phyloP scores from a whole-genome alignment of 495 filamentous ascomycete species.

The Xylaria sp. region DNA sequence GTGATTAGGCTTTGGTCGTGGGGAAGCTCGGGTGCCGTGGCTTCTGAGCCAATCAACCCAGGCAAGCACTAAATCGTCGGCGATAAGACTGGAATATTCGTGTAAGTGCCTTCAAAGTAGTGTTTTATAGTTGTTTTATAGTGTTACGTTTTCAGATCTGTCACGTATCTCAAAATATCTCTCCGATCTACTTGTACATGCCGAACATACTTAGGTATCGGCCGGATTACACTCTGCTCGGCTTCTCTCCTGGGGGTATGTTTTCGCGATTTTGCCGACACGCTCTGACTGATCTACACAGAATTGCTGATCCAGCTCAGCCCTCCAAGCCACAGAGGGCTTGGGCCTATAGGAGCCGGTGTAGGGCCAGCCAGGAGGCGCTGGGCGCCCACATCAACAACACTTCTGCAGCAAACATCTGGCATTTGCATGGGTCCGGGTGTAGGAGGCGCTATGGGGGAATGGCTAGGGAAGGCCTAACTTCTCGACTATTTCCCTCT shows the following conservation, averaged over 20 bases:
- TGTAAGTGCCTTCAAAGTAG: not conserved
- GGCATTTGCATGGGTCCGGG: slow-evolving; percentile 2
- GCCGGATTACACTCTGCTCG: not conserved
- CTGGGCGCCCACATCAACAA: slow-evolving; percentile 2
- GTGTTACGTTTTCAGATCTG: not conserved
- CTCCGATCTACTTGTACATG: not conserved
- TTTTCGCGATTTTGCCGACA: not conserved
- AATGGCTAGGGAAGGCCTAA: slow-evolving; percentile 9
- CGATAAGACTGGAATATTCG: not conserved
- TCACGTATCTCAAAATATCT: slow-evolving; percentile 9
- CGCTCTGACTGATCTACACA: slow-evolving; percentile 1
- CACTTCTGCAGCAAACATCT: slow-evolving; percentile 26
- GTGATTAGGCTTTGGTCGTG: not conserved
- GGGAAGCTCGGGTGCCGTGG: not conserved
- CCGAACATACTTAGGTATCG: not conserved
- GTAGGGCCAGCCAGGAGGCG: slow-evolving; percentile 18
- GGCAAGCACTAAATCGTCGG: not conserved
- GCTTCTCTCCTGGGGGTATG: slow-evolving; percentile 8
- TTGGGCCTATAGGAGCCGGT: slow-evolving; percentile 9
- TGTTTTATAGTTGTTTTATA: not conserved
- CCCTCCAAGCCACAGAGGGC: slow-evolving; percentile 27
- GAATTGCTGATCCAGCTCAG: slow-evolving; percentile 21
- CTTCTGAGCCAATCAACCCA: not conserved
- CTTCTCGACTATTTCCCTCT: slow-evolving; percentile 13
- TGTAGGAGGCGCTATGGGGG: not conserved